Conservation (phyloP, 805 yeast species). For the Ascoidea tarda region DNA sequence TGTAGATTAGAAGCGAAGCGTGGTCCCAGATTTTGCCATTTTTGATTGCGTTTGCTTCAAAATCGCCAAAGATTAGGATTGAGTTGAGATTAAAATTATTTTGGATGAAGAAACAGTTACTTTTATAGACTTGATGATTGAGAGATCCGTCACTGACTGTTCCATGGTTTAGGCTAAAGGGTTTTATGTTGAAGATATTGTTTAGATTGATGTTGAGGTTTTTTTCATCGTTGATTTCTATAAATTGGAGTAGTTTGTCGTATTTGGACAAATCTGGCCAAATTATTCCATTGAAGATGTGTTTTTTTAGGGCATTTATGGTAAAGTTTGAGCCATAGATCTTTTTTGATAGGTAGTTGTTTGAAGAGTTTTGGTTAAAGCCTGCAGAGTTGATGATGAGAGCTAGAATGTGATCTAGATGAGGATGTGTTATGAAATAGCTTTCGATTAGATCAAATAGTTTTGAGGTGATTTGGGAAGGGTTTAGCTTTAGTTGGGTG, state of each 20-base stretch:
- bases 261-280: conserved; percentile 56
- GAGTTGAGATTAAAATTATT: conserved; percentile 19
- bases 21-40: conserved; percentile 36
- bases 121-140: conserved; percentile 17
- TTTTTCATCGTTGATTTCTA: conserved; percentile 4
- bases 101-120: conserved; percentile 45
- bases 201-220: background rate
- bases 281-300: conserved; percentile 56
- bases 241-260: conserved; percentile 16
- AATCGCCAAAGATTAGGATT: conserved; percentile 68
- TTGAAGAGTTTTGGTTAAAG: conserved; percentile 17
- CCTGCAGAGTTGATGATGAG: conserved; percentile 61
- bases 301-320: conserved; percentile 31
- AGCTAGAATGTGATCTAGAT: conserved; percentile 66
- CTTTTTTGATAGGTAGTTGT: conserved; percentile 18
- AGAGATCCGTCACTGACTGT: conserved; percentile 23
- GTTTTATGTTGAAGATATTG: conserved; percentile 15
- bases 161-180: conserved; percentile 28
- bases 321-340: conserved; percentile 44
- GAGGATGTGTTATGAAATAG: conserved; percentile 66
- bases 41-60: conserved; percentile 49
- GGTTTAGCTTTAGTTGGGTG: conserved; percentile 7
- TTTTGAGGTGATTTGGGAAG: conserved; percentile 18
- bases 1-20: conserved; percentile 31
- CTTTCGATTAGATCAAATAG: conserved; percentile 24